Base-by-base conservation (phyloP, 139 green algal species). In the Zygnema cylindricum region DNA sequence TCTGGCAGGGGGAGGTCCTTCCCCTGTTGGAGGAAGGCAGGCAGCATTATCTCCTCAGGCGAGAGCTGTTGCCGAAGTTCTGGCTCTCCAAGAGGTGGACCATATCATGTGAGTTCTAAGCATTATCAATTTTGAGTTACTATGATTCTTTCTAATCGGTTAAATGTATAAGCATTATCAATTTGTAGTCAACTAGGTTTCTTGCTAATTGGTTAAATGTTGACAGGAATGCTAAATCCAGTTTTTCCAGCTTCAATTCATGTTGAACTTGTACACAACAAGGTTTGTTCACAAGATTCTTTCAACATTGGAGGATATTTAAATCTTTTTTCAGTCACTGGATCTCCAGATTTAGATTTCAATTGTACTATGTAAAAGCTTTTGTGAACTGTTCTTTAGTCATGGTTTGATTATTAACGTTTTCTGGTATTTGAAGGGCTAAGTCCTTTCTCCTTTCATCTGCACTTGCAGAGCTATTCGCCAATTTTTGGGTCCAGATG, bases 391-490 rank as follows among this genome's bases (percentile, higher is more conserved):
- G 25, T 73, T 73, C 30, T 30, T 73, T 73, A 35, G 30, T 73
- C 30, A 35, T 25, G 57, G 57, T 73, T 73, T 73, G 21, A 33
- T 81, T 81, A n/a, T n/a, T n/a, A n/a, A n/a, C n/a, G n/a, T n/a
- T n/a, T n/a, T n/a, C n/a, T n/a, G n/a, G n/a, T n/a, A n/a, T 36
- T 30, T 73, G 57, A n/a, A n/a, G 57, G 57, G 30, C 57, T 73
- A n/a, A 73, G 30, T 30, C n/a, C n/a, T n/a, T n/a, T n/a, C n/a
- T n/a, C 23, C 22, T 84, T 35, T 16, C 55, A 7, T 55, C 2
- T 7, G 77, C 77, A 2, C 76, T 21, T 73, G 77, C 77, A 84
- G 77, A 63, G 55, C 55, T n/a, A 84, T 84, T 57, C 77, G 77
- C 25, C 3, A 84, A 54, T 84, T 84, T 55, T 55, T 84, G 38